Evolutionary conservation across 176 grass and related monocot species (phyloP).

Genomic region (Leersia perrieri): DNA sequence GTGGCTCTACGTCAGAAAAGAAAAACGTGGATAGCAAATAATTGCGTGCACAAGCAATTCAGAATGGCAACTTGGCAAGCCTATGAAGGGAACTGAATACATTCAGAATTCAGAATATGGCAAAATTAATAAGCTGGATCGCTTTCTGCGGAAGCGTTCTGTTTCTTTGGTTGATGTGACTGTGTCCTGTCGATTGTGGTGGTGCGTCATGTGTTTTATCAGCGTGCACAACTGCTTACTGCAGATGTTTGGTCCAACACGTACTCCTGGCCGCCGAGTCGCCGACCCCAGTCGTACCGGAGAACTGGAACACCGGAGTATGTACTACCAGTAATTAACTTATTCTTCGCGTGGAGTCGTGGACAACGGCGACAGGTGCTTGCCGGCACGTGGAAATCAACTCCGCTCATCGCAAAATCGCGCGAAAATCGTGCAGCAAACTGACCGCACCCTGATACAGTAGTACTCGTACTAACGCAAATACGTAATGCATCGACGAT

Average conservation of each 20-base stretch:
- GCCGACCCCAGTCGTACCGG: background rate
- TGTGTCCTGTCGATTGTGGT: background rate
- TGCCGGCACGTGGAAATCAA: constrained; percentile 26
- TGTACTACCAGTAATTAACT: background rate
- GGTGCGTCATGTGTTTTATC: background rate
- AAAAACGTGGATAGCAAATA: background rate
- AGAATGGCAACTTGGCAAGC: background rate
- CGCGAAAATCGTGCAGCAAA: background rate
- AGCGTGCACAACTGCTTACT: background rate
- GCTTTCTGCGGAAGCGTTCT: background rate
- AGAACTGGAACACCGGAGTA: background rate
- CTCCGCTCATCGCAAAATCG: background rate
- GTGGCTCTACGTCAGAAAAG: background rate
- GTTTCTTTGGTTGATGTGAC: background rate
- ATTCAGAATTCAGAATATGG: background rate
- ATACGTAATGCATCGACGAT: background rate
- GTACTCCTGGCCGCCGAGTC: background rate
- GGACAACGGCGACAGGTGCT: background rate
- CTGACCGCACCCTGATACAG: background rate
- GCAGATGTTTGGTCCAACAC: background rate
- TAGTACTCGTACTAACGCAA: too few relatives aligned
- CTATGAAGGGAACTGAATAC: background rate
- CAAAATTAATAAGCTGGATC: background rate
- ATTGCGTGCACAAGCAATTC: background rate
- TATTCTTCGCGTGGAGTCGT: background rate